Evolutionary conservation across 352 stramenopile genomes (phyloP), one percentile per base, ranked within the genome.

Genomic region (Globisporangium paddicum): DNA sequence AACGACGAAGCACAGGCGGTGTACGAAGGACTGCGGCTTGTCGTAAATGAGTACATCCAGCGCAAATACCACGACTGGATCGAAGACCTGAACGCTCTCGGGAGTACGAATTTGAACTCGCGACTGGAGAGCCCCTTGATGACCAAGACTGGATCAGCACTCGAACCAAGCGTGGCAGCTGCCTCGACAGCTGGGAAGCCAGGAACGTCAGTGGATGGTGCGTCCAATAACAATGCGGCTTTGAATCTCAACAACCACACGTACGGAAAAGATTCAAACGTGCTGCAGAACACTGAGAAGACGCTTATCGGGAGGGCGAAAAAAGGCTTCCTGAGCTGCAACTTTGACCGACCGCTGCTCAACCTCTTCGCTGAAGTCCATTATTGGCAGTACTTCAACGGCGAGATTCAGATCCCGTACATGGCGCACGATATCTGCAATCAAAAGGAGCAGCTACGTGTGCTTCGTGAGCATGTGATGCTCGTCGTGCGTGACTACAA

Each of bases 401-500:
- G 91, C n/a, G 90, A 97, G 64, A 82, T 98, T 54, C 83, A 95
- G 55, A 97, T 98, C 44, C 95, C 95, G 21, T 98, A 98, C 72
- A 89, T 96, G 63, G 95, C 95, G 2, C 90, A 98, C 55, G 94
- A 98, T 58, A 97, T 98, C 47, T 98, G 87, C 62, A 98, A 97
- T 60, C 89, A 98, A 59, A 92, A 94, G 64, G 87, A 96, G 56
- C 88, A 97, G 48, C 66, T 98, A 2, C 86, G 92, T 6, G 75
- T 97, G 19, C 70, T 97, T 38, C 75, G 91, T 14, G 95, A 98
- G 57, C 87, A 98, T 45, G 93, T 98, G 4, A 97, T 98, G 89
- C 79, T 97, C 0, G 89, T 98, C 21, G 93, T 98, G 10, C 82
- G 91, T 3, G 93, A 97, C 45, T 98, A 98, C 71, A 98, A 98